A percentile compares a stretch with the other conserved stretches of the same genome.
These are phyloP conservation scores for Termitomyces sp. DNA, from an alignment of 768 basidiomycete genomes.

Conservation along the genomic window DNA sequence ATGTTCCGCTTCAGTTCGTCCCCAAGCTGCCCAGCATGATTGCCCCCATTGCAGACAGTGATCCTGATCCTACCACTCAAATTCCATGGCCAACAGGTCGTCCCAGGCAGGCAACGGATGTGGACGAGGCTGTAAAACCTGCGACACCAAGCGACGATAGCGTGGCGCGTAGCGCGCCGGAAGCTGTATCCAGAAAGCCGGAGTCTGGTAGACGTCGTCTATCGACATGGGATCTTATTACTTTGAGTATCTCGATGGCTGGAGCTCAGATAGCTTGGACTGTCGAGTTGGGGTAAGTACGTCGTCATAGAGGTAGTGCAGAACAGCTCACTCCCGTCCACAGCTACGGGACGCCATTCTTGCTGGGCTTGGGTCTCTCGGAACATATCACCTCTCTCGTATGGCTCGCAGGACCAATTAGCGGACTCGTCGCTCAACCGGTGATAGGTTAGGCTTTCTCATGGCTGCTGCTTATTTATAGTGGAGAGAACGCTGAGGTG, in stretches of 20 bases:
- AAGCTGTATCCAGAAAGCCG: conserved; percentile 14
- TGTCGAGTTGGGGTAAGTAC: conserved; percentile 83
- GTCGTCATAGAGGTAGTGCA: conserved; percentile 2
- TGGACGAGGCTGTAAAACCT: background rate
- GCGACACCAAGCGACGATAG: conserved; percentile 10
- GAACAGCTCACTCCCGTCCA: conserved; percentile 8
- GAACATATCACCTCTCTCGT: conserved; percentile 91
- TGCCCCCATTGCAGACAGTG: conserved; percentile 53
- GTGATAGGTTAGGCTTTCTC: conserved; percentile 65
- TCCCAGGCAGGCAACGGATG: conserved; percentile 17
- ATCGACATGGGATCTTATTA: conserved; percentile 69
- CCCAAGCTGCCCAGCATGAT: conserved; percentile 39
- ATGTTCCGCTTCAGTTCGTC: conserved; percentile 18
- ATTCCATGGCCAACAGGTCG: conserved; percentile 65
- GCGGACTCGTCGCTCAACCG: conserved; percentile 94
- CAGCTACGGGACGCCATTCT: conserved; percentile 95
- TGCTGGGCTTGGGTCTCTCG: conserved; percentile 63
- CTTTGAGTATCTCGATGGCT: conserved; percentile 86
- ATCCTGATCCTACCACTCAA: conserved; percentile 72
- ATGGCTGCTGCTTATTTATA: conserved; percentile 11
- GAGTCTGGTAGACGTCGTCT: conserved; percentile 30
- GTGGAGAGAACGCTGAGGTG: conserved; percentile 15
- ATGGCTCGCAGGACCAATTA: conserved; percentile 94
- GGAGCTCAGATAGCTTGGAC: conserved; percentile 97
- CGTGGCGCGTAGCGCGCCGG: conserved; percentile 6